These are phyloP conservation scores for Prinsepia uniflora DNA, from an alignment of 306 rosid species.

Conservation along the genomic window DNA sequence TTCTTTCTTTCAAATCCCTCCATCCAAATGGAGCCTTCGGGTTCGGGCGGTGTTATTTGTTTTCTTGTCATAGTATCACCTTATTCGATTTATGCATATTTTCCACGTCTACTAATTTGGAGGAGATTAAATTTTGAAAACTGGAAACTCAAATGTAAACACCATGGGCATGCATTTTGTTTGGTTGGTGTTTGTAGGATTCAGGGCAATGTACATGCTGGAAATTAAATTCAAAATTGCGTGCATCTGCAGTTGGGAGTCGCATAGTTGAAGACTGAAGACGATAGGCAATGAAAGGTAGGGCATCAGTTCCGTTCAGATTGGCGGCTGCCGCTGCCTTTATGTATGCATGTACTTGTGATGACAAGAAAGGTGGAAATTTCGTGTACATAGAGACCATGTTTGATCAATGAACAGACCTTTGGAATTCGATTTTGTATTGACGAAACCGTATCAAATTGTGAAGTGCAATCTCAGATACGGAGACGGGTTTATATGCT, in stretches of 20 bases:
- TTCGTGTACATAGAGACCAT: constrained; percentile 5
- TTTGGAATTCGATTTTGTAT: neutral
- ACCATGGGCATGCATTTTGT: neutral
- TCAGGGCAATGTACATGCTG: constrained; percentile 11
- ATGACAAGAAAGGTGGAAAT: neutral
- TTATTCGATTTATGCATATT: neutral
- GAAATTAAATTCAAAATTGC: neutral
- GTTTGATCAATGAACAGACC: neutral
- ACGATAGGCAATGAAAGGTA: neutral
- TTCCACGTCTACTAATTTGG: neutral
- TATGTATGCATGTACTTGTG: constrained; percentile 8
- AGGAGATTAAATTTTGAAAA: neutral
- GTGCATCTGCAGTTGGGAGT: neutral
- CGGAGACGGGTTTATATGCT: neutral
- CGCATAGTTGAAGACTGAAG: neutral
- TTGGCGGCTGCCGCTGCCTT: neutral
- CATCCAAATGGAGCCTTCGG: neutral
- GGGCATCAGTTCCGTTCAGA: neutral
- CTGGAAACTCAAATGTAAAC: neutral
- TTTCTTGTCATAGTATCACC: neutral
- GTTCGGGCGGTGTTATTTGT: neutral
- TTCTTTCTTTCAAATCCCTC: too few relatives aligned
- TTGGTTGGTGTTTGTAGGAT: constrained; percentile 9
- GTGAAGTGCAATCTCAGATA: neutral
- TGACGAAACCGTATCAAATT: neutral